These are phyloP conservation scores for Colletotrichum cuscutae DNA, from an alignment of 2,329 filamentous ascomycete genomes.

Conservation along the genomic window DNA sequence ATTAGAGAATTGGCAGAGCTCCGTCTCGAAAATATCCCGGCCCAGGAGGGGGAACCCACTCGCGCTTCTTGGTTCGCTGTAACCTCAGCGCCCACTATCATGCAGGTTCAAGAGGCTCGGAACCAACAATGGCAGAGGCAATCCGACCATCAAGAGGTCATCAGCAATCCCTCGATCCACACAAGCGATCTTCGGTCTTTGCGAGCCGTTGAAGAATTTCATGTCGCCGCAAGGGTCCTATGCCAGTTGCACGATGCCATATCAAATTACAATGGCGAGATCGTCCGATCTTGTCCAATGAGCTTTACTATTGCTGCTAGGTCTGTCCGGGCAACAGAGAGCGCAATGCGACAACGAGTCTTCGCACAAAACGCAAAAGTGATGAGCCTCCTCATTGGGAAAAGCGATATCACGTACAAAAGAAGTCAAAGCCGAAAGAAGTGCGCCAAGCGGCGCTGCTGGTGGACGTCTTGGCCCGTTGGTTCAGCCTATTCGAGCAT, in stretches of 20 bases:
- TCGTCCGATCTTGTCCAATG: conserved; percentile 17
- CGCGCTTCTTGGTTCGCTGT: conserved; percentile 15
- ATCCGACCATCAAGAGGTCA: conserved; percentile 12
- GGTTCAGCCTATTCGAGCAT: conserved; percentile 15
- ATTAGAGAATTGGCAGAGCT: conserved; percentile 2
- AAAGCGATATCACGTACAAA: background rate
- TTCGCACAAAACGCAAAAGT: background rate
- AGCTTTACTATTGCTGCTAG: background rate
- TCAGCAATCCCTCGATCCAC: conserved; percentile 31
- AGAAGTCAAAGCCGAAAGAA: background rate
- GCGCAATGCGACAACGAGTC: background rate
- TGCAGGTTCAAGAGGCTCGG: conserved; percentile 28
- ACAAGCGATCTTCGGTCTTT: conserved; percentile 27
- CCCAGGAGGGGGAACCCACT: conserved; percentile 8
- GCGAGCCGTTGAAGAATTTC: conserved; percentile 34
- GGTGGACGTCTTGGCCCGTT: background rate
- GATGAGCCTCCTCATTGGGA: conserved; percentile 1
- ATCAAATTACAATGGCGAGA: background rate
- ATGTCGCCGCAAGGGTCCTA: conserved; percentile 24
- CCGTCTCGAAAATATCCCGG: conserved; percentile 32
- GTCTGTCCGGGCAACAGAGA: background rate
- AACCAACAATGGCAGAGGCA: conserved; percentile 32
- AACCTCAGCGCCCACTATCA: conserved; percentile 23
- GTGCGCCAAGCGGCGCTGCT: conserved; percentile 2
- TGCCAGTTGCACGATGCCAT: background rate